phyloP scores from a whole-genome alignment of 176 grass and related monocot genomes.

The Aegilops tauschii region DNA sequence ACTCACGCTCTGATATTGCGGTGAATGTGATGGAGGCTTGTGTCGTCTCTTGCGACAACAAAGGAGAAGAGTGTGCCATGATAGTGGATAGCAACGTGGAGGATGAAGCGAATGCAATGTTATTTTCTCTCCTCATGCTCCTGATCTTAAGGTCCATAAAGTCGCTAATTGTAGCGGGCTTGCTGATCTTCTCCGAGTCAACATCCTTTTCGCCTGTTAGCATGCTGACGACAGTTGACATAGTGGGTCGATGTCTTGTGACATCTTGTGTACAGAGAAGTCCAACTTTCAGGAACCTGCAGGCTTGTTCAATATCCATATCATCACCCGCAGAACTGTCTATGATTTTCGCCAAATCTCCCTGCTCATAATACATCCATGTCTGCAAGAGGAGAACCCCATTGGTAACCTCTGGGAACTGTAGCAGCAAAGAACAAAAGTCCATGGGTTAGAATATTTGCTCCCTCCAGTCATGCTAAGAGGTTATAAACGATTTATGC shows the following conservation, averaged over 20 bases:
- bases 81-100: slow-evolving; percentile 33
- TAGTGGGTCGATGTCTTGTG: slow-evolving; percentile 55
- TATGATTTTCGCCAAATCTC: slow-evolving; percentile 50
- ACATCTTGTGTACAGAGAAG: slow-evolving; percentile 84
- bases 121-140: slow-evolving; percentile 43
- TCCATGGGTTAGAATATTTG: slow-evolving; percentile 24
- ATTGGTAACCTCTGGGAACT: slow-evolving; percentile 65
- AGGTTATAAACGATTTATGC: neutral
- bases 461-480: neutral
- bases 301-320: slow-evolving; percentile 60
- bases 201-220: slow-evolving; percentile 52
- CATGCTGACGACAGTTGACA: slow-evolving; percentile 55
- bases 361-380: slow-evolving; percentile 67
- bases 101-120: slow-evolving; percentile 28
- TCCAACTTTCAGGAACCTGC: slow-evolving; percentile 66
- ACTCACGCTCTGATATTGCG: slow-evolving; percentile 37
- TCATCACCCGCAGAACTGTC: slow-evolving; percentile 61
- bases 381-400: slow-evolving; percentile 79
- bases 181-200: slow-evolving; percentile 48
- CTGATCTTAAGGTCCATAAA: slow-evolving; percentile 82
- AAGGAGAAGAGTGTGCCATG: slow-evolving; percentile 32
- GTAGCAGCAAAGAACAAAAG: slow-evolving; percentile 47
- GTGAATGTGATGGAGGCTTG: slow-evolving; percentile 59
- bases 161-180: slow-evolving; percentile 63
- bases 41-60: slow-evolving; percentile 50